Evolutionary conservation across 2,329 filamentous ascomycete species (phyloP).

Genomic region (Ophiostoma perfectum): DNA sequence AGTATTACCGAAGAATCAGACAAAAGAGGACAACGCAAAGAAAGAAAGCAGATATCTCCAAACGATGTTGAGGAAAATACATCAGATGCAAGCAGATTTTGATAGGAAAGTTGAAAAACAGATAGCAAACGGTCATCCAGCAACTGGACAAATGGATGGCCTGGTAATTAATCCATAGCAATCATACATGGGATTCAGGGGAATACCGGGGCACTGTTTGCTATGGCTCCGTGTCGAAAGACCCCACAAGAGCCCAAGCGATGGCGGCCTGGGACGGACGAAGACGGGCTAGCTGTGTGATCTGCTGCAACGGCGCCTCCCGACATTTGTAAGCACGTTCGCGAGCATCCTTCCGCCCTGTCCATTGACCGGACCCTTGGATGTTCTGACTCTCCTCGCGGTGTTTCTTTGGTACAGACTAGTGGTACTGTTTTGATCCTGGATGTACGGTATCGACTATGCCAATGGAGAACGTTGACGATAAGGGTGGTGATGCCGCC

Average conservation of each 20-base stretch:
- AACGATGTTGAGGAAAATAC: background rate
- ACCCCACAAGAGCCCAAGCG: slow-evolving; percentile 1
- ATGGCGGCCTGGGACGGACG: background rate
- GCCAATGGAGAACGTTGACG: background rate
- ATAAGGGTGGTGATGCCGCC: background rate
- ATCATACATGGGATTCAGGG: background rate
- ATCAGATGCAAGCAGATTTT: background rate
- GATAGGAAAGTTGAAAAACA: background rate
- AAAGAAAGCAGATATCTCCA: no score
- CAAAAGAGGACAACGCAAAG: no score
- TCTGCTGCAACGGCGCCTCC: background rate
- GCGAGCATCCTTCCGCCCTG: slow-evolving; percentile 1
- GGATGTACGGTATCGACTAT: background rate
- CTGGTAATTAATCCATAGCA: background rate
- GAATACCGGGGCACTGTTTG: background rate
- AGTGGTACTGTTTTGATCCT: background rate
- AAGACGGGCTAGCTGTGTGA: background rate
- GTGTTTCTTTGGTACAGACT: background rate
- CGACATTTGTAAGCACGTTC: background rate
- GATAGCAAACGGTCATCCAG: background rate
- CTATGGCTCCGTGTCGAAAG: background rate
- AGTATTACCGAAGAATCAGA: no score
- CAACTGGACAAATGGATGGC: background rate
- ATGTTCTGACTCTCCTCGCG: background rate
- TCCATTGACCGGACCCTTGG: background rate